Conservation (phyloP, 352 stramenopile species). For the Elongisporangium undulatum region DNA sequence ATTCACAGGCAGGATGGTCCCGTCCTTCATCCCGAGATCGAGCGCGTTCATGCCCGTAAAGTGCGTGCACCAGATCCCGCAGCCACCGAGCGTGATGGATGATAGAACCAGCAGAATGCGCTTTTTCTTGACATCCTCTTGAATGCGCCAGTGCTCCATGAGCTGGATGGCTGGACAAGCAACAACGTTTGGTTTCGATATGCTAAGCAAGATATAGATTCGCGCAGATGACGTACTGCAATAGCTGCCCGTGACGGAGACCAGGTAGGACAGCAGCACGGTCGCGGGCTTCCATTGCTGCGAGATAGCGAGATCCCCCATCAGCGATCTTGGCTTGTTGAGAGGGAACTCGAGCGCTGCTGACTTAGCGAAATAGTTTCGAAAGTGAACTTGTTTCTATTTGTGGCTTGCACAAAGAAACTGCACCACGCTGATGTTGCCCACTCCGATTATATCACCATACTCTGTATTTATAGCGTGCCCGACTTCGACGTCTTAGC, state of each 20-base stretch:
- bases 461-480: slow-evolving; percentile 3
- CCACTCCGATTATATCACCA: no score
- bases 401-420: slow-evolving; percentile 5
- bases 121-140: slow-evolving; percentile 22
- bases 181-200: background rate
- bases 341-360: no score
- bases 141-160: slow-evolving; percentile 58
- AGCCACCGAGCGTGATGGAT: slow-evolving; percentile 36
- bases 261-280: slow-evolving; percentile 46
- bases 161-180: slow-evolving; percentile 46
- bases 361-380: background rate
- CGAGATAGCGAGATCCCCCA: slow-evolving; percentile 11
- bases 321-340: background rate
- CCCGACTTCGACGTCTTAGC: background rate
- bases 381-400: slow-evolving; percentile 3
- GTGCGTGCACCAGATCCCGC: slow-evolving; percentile 63
- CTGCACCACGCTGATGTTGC: slow-evolving; percentile 2
- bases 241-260: slow-evolving; percentile 58
- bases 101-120: slow-evolving; percentile 32
- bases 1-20: slow-evolving; percentile 28
- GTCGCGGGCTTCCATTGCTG: slow-evolving; percentile 44
- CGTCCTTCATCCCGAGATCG: slow-evolving; percentile 25
- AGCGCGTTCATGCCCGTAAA: slow-evolving; percentile 67
- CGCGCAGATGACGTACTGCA: slow-evolving; percentile 31
- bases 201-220: background rate